Percentiles rank a stretch among this genome's conserved stretches.
These are phyloP conservation scores for Pythium guiyangense DNA, from an alignment of 352 stramenopile species.

Conservation along the genomic window DNA sequence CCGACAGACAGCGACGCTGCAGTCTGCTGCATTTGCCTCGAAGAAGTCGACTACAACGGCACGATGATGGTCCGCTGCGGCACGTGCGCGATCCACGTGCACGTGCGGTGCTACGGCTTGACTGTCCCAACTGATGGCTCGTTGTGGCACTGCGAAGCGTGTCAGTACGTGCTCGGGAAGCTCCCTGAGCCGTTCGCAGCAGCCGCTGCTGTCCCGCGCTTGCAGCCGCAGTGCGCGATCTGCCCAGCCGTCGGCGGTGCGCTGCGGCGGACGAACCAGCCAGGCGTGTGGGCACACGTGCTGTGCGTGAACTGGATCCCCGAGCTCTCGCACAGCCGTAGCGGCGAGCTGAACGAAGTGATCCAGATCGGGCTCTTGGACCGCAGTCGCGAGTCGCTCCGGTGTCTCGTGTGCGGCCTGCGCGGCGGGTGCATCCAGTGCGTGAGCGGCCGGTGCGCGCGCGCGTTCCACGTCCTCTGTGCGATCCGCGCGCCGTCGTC, in stretches of 20 bases:
- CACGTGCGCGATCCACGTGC: conserved; percentile 58
- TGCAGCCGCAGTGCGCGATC: conserved; percentile 57
- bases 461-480: conserved; percentile 81
- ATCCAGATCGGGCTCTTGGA: conserved; percentile 68
- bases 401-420: conserved; percentile 77
- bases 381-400: conserved; percentile 59
- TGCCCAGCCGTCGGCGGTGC: conserved; percentile 67
- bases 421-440: conserved; percentile 87
- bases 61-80: conserved; percentile 59
- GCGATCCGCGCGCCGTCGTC: conserved; percentile 64
- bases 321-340: conserved; percentile 73
- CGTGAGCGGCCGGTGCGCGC: conserved; percentile 74
- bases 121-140: conserved; percentile 31
- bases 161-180: conserved; percentile 24
- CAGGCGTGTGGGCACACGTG: conserved; percentile 73
- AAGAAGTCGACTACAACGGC: conserved; percentile 51
- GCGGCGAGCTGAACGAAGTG: conserved; percentile 47
- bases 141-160: conserved; percentile 69
- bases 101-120: conserved; percentile 77
- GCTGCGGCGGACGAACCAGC: conserved; percentile 56
- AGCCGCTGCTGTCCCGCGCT: conserved; percentile 8
- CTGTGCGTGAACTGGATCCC: conserved; percentile 86
- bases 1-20: not conserved
- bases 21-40: conserved; percentile 73
- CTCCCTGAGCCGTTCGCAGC: conserved; percentile 3